Evolutionary conservation across 331 rosid species (phyloP).

Genomic region (Prunus yedoensis): DNA sequence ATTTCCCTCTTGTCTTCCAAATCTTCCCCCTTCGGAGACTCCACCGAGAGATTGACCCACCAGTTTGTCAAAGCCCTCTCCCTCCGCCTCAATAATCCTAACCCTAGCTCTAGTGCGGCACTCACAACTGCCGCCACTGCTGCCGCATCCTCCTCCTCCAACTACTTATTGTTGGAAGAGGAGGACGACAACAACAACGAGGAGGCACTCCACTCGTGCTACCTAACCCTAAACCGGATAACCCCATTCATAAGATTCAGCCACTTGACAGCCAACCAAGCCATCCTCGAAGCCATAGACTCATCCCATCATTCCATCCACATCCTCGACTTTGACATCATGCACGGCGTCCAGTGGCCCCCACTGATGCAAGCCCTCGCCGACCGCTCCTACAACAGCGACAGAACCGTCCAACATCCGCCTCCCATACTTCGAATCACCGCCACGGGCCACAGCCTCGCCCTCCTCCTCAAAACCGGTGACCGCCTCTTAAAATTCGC

Average conservation of each 20-base stretch:
- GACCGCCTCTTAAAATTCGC: constrained; percentile 50
- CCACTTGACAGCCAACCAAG: constrained; percentile 60
- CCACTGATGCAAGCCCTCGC: constrained; percentile 62
- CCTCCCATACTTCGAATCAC: constrained; percentile 52
- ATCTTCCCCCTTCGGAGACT: constrained; percentile 47
- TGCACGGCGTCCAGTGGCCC: constrained; percentile 67
- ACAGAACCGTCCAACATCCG: constrained; percentile 9
- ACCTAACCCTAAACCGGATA: constrained; percentile 50
- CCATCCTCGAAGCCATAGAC: constrained; percentile 51
- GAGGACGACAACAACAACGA: neutral
- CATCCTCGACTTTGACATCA: constrained; percentile 52
- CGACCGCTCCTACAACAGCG: constrained; percentile 31
- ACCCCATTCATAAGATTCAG: constrained; percentile 53
- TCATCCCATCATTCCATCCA: constrained; percentile 38
- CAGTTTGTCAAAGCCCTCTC: constrained; percentile 44
- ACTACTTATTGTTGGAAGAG: neutral
- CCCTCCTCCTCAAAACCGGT: constrained; percentile 45
- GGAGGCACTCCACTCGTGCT: constrained; percentile 38
- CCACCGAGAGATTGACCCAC: constrained; percentile 45
- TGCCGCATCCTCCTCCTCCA: constrained; percentile 14
- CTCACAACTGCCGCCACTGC: neutral
- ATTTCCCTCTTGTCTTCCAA: constrained; percentile 37
- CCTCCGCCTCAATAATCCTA: constrained; percentile 24
- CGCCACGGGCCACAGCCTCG: constrained; percentile 43
- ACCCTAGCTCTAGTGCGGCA: neutral